Conservation (phyloP, 2,329 filamentous ascomycete genomes). For the Aspergillus sp. region DNA sequence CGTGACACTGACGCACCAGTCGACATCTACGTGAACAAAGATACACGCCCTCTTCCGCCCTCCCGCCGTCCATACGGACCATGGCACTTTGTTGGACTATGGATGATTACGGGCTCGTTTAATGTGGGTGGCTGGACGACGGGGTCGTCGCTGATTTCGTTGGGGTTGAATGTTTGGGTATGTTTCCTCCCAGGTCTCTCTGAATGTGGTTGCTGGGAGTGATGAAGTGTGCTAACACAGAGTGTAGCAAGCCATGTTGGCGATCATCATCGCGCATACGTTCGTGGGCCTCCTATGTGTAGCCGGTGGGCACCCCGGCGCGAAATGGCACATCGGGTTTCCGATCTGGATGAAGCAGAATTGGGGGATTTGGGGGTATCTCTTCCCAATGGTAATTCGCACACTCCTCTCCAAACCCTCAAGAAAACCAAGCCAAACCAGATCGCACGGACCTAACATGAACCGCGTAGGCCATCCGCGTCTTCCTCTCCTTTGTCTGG, state of each 20-base stretch:
- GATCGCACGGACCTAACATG: not conserved
- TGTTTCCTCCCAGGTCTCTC: too few relatives aligned
- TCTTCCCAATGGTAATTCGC: slow-evolving; percentile 1
- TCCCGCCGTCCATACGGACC: slow-evolving; percentile 4
- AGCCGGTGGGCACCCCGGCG: slow-evolving; percentile 4
- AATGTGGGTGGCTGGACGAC: slow-evolving; percentile 10
- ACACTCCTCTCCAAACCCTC: not conserved
- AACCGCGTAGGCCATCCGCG: not conserved
- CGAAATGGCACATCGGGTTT: slow-evolving; percentile 10
- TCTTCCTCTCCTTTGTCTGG: slow-evolving; percentile 13
- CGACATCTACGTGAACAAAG: slow-evolving; percentile 8
- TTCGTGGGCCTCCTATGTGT: slow-evolving; percentile 6
- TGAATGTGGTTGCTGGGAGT: too few relatives aligned
- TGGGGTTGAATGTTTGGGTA: slow-evolving; percentile 10
- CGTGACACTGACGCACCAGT: not conserved
- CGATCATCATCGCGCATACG: slow-evolving; percentile 2
- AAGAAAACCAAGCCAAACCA: not conserved
- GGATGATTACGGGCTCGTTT: slow-evolving; percentile 7
- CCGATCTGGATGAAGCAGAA: slow-evolving; percentile 2
- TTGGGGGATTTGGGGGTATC: slow-evolving; percentile 5
- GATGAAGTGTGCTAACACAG: not conserved
- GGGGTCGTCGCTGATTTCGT: slow-evolving; percentile 7
- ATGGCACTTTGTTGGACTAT: slow-evolving; percentile 10
- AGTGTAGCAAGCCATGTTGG: not conserved
- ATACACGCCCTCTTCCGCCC: slow-evolving; percentile 5